These are phyloP conservation scores for Elsinoe australis DNA, from an alignment of 2,329 filamentous ascomycete genomes.

Conservation along the genomic window DNA sequence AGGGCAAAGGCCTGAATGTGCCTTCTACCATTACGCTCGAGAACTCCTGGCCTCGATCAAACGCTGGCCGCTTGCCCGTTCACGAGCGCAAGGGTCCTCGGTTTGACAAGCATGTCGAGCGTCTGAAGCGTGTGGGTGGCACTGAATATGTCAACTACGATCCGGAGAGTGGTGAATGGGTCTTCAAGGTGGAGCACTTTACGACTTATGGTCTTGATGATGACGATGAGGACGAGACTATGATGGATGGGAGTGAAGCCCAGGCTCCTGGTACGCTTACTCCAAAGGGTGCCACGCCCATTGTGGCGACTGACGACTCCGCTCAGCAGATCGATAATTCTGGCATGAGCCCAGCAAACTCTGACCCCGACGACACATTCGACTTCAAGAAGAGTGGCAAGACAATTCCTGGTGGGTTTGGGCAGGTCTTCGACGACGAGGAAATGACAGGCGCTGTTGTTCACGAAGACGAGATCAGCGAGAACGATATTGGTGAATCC, in stretches of 20 bases:
- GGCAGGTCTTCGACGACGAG: constrained; percentile 53
- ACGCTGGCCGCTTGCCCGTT: constrained; percentile 49
- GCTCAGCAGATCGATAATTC: constrained; percentile 29
- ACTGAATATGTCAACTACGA: constrained; percentile 81
- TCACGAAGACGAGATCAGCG: constrained; percentile 49
- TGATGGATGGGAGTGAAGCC: constrained; percentile 21
- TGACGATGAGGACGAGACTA: constrained; percentile 52
- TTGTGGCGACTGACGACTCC: constrained; percentile 14
- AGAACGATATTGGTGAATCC: constrained; percentile 1
- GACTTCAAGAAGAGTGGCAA: constrained; percentile 47
- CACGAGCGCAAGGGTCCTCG: constrained; percentile 55
- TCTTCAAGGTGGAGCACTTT: constrained; percentile 90
- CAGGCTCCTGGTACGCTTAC: constrained; percentile 19
- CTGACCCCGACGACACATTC: constrained; percentile 48
- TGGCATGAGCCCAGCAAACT: constrained; percentile 34
- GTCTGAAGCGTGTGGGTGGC: constrained; percentile 68
- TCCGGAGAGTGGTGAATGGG: constrained; percentile 73
- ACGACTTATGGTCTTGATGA: constrained; percentile 89
- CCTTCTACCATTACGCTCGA: constrained; percentile 80
- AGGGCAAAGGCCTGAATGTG: constrained; percentile 85
- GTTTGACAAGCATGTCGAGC: constrained; percentile 73
- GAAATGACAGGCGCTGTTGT: constrained; percentile 39
- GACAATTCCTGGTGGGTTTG: constrained; percentile 73
- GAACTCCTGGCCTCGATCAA: constrained; percentile 81
- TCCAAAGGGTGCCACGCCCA: constrained; percentile 18